Percentiles rank a stretch among this genome's conserved stretches.
Conservation (phyloP, 495 filamentous ascomycete genomes). For the Bacidia rubella region DNA sequence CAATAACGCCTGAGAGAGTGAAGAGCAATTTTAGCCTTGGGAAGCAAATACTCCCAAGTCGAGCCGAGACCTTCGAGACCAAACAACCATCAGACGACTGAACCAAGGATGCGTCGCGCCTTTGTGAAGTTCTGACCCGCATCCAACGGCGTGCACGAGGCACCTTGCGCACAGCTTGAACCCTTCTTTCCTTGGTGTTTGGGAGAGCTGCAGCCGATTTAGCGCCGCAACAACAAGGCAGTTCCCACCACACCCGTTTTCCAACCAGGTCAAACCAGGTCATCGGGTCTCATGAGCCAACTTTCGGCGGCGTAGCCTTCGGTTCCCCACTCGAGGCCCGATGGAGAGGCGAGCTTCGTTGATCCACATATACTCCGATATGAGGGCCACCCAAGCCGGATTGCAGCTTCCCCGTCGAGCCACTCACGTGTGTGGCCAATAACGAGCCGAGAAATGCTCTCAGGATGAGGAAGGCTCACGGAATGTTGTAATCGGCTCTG, state of each 20-base stretch:
- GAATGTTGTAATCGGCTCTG: too few relatives aligned
- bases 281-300: too few relatives aligned
- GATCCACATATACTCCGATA: neutral
- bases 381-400: neutral
- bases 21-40: neutral
- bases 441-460: neutral
- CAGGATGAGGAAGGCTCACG: neutral
- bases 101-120: neutral
- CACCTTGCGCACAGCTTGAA: neutral
- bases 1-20: neutral
- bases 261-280: slow-evolving; percentile 3
- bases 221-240: neutral
- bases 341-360: neutral
- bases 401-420: neutral
- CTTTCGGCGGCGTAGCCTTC: neutral
- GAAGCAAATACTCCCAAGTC: neutral
- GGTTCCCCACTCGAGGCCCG: neutral
- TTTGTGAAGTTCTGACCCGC: neutral
- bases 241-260: neutral
- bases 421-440: neutral
- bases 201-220: neutral
- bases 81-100: neutral
- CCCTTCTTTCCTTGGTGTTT: neutral
- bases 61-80: neutral
- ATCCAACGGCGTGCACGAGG: slow-evolving; percentile 1